These are phyloP conservation scores for Helicostylum pulchrum DNA, from an alignment of 192 early-diverging fungal genomes.

Conservation along the genomic window DNA sequence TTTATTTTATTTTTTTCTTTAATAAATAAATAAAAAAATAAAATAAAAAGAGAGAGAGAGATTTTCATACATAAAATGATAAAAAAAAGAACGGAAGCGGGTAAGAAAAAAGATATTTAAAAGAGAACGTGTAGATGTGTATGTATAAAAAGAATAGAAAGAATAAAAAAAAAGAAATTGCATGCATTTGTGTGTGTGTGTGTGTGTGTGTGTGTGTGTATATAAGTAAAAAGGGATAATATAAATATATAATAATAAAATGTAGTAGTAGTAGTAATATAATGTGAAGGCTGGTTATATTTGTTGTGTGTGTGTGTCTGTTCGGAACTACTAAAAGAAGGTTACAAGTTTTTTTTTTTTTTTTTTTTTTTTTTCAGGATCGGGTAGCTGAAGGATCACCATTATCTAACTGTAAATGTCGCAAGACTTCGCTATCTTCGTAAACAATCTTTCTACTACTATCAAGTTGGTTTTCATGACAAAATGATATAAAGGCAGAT, in stretches of 20 bases:
- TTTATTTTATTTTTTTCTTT: neutral
- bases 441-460: neutral
- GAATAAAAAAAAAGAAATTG: too few relatives aligned
- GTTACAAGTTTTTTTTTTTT: constrained; percentile 1
- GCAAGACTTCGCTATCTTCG: neutral
- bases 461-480: neutral
- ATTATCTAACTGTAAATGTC: neutral
- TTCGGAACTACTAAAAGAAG: neutral
- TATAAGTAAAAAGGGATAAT: too few relatives aligned
- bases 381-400: neutral
- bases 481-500: constrained; percentile 5
- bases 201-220: too few relatives aligned
- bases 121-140: too few relatives aligned
- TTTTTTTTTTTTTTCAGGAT: neutral
- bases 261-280: too few relatives aligned
- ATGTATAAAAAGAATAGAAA: too few relatives aligned
- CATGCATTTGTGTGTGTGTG: too few relatives aligned
- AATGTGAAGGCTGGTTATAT: too few relatives aligned
- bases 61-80: neutral
- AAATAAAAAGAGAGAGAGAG: neutral
- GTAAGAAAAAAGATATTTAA: neutral
- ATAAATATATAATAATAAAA: too few relatives aligned
- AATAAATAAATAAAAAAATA: neutral
- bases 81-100: neutral
- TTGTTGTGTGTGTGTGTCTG: too few relatives aligned